These are phyloP conservation scores for Funneliformis mosseae DNA, from an alignment of 192 early-diverging fungal species.

Conservation along the genomic window DNA sequence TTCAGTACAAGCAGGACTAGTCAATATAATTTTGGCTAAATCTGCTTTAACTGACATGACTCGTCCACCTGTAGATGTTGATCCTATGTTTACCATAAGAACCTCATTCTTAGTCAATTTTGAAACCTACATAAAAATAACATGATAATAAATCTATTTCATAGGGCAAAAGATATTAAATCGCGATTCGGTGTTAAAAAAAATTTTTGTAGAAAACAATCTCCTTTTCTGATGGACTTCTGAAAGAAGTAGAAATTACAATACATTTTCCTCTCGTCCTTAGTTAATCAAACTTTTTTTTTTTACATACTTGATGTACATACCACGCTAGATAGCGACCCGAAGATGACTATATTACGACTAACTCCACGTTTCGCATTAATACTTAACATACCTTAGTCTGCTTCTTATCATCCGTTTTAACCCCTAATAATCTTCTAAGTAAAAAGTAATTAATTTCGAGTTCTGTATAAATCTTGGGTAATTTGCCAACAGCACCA, in stretches of 20 bases:
- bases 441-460: slow-evolving; percentile 98
- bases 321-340: too few species aligned
- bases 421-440: slow-evolving; percentile 93
- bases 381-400: slow-evolving; percentile 66
- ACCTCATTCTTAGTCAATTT: slow-evolving; percentile 94
- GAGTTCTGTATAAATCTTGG: slow-evolving; percentile 91
- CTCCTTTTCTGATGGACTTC: too few species aligned
- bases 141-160: background rate
- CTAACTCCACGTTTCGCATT: too few species aligned
- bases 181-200: too few species aligned
- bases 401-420: slow-evolving; percentile 98
- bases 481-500: slow-evolving; percentile 87
- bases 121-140: slow-evolving; percentile 48
- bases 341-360: too few species aligned
- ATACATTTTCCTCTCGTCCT: too few species aligned
- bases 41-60: slow-evolving; percentile 93
- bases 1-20: slow-evolving; percentile 92
- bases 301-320: too few species aligned
- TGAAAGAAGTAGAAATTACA: too few species aligned
- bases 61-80: slow-evolving; percentile 90
- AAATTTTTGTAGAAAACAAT: too few species aligned
- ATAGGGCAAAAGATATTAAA: too few species aligned
- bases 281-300: too few species aligned
- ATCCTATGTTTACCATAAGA: slow-evolving; percentile 96
- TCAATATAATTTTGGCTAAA: slow-evolving; percentile 92